Percentiles rank a stretch among this genome's conserved stretches.
These are phyloP conservation scores for Aspergillus udagawae DNA, from an alignment of 2,329 filamentous ascomycete species.

Conservation along the genomic window DNA sequence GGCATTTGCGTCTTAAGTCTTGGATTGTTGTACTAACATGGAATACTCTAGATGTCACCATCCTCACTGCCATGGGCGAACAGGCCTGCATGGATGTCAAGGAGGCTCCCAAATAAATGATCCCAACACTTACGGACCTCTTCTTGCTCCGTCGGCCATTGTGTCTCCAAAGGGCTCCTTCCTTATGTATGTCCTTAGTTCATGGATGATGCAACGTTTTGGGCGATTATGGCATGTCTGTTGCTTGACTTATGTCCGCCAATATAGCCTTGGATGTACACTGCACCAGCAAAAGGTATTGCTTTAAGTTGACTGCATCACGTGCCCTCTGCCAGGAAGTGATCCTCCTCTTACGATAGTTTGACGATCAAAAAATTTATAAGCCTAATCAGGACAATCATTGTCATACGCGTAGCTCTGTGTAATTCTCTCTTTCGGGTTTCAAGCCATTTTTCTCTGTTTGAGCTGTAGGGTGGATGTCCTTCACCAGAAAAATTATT, in stretches of 20 bases:
- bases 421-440: neutral
- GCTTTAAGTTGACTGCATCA: slow-evolving; percentile 32
- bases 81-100: slow-evolving; percentile 89
- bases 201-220: slow-evolving; percentile 25
- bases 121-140: slow-evolving; percentile 17
- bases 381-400: neutral
- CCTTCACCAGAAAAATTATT: neutral
- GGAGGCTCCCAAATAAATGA: slow-evolving; percentile 62
- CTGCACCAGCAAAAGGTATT: slow-evolving; percentile 29
- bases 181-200: slow-evolving; percentile 23
- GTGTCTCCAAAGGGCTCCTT: slow-evolving; percentile 23
- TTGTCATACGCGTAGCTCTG: neutral
- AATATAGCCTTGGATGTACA: slow-evolving; percentile 32
- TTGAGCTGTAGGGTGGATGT: neutral
- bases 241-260: slow-evolving; percentile 21
- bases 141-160: slow-evolving; percentile 28
- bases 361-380: slow-evolving; percentile 30
- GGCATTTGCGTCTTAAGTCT: neutral
- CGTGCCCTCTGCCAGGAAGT: slow-evolving; percentile 27
- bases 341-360: slow-evolving; percentile 36
- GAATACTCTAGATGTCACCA: slow-evolving; percentile 66
- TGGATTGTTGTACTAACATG: neutral
- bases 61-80: slow-evolving; percentile 95
- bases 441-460: too few species aligned
- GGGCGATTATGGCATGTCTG: slow-evolving; percentile 19